A percentile compares a stretch with the other conserved stretches of the same genome.
Evolutionary conservation across 2,329 filamentous ascomycete species (phyloP).

Genomic region (Cytospora chrysosperma): DNA sequence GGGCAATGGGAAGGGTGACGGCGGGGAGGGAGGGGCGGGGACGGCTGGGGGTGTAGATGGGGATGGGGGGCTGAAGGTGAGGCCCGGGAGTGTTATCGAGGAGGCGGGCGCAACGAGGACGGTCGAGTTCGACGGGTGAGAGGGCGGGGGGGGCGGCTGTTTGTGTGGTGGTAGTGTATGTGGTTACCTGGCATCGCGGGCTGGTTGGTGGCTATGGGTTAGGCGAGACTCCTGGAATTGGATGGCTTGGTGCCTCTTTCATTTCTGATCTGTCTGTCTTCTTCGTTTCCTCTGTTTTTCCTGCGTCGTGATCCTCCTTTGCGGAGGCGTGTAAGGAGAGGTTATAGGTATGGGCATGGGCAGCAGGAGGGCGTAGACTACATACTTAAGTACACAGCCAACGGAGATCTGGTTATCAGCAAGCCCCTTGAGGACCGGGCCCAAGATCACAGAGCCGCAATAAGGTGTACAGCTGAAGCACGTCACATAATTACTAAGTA

Average conservation of each 20-base stretch:
- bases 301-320: background rate
- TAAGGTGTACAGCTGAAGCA: no score
- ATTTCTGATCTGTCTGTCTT: background rate
- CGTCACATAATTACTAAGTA: no score
- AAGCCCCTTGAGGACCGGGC: background rate
- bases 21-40: conserved; percentile 27
- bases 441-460: background rate
- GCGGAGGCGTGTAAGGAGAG: background rate
- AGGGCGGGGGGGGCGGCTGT: background rate
- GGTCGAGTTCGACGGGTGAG: conserved; percentile 47
- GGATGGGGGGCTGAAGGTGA: conserved; percentile 7
- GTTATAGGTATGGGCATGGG: background rate
- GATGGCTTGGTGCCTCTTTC: background rate
- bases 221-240: background rate
- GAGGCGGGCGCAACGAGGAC: conserved; percentile 38
- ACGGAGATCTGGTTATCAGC: background rate
- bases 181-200: background rate
- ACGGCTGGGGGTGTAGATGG: conserved; percentile 29
- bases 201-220: background rate
- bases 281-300: background rate
- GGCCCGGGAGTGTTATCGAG: conserved; percentile 26
- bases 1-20: conserved; percentile 31
- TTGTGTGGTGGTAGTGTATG: background rate
- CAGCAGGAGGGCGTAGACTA: background rate
- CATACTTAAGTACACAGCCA: no score